These are phyloP conservation scores for Monosporozyma aquatica DNA, from an alignment of 805 yeast species.

Conservation along the genomic window DNA sequence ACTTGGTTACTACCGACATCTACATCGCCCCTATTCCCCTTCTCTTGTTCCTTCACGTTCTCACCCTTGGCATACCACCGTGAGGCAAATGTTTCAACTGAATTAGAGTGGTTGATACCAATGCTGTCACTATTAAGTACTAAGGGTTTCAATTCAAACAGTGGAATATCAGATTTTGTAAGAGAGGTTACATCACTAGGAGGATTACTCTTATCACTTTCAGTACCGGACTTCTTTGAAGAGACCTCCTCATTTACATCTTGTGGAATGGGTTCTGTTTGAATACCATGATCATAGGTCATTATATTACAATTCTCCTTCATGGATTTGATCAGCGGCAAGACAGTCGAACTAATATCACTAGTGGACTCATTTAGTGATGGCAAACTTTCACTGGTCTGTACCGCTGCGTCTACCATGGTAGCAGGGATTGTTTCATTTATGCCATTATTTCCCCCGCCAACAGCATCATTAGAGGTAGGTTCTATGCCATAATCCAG, in stretches of 20 bases:
- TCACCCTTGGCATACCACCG: conserved; percentile 4
- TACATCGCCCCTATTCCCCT: not conserved
- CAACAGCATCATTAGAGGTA: too few species aligned
- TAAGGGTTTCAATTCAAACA: not conserved
- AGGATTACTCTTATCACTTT: too few species aligned
- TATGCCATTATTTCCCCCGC: too few species aligned
- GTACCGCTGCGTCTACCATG: conserved; percentile 15
- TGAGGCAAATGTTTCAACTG: conserved; percentile 1
- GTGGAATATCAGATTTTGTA: too few species aligned
- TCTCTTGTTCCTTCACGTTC: not conserved
- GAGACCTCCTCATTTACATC: too few species aligned
- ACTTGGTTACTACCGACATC: not conserved
- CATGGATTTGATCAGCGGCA: not conserved
- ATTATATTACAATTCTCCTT: conserved; percentile 4
- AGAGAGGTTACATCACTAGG: too few species aligned
- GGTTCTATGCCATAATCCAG: not conserved
- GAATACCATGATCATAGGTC: conserved; percentile 22
- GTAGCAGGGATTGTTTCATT: too few species aligned
- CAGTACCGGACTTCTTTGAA: too few species aligned
- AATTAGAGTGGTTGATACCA: not conserved
- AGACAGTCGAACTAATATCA: too few species aligned
- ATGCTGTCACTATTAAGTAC: not conserved
- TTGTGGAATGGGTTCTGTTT: conserved; percentile 14
- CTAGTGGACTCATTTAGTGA: too few species aligned
- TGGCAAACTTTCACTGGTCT: conserved; percentile 12